Evolutionary conservation across 371 early-diverging fungal species (phyloP), one percentile per base, ranked within the genome.

Genomic region (Haplosporangium sp.): DNA sequence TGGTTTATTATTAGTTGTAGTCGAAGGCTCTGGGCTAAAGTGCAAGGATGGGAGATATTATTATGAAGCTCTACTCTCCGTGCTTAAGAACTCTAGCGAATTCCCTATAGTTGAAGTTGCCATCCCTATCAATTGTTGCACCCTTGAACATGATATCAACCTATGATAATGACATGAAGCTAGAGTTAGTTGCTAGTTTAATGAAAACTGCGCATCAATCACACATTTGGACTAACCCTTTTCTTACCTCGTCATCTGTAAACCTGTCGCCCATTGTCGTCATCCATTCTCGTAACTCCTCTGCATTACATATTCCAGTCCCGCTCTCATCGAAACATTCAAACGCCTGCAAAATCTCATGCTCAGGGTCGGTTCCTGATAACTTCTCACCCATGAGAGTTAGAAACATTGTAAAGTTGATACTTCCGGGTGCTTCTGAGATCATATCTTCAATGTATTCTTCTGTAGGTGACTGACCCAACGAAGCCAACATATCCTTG

Each of bases 101-200:
- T 63, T 96, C 95, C 35, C 92, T 87, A 84, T 98, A 98, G 84
- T 96, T 93, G 83, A 97, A 95, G 61, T 92, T 88, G 37, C 93
- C 93, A 15, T 92, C 84, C 2, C 88, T 88, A 69, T 95, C 97
- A 4, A 97, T 85, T 0, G 93, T 91, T 1, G 95, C 91, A 4
- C 96, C 96, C 76, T 96, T 95, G 85, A 96, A 95, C 94, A 98
- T 94, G 62, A 94, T 92, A 74, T 96, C 98, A 0, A 96, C 94
- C 94, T 94, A 82, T 5, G 13, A 48, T 15, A 17, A 55, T 6
- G 19, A 7, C 34, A 19, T 13, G 13, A 42, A 61, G 27, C 7
- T 37, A 37, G 57, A 37, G 27, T 67, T 60, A 62, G 27, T 27
- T 27, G 27, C 27, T 27, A 0, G 27, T 27, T 27, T 27, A 27